phyloP scores from a whole-genome alignment of 2,329 filamentous ascomycete genomes.

The Cladophialophora immunda region DNA sequence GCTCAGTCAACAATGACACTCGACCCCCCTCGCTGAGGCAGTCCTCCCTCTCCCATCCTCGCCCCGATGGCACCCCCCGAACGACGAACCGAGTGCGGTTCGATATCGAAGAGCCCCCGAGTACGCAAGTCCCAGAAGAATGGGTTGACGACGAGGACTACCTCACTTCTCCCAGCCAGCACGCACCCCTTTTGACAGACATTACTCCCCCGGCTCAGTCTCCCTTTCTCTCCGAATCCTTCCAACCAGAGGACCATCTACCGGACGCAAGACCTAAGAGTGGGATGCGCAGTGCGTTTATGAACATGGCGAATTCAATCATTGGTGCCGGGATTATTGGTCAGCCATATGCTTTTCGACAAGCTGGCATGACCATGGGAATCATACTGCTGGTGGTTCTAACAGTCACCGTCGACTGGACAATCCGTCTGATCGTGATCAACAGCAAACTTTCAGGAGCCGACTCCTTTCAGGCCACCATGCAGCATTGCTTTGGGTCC shows the following conservation, averaged over 20 bases:
- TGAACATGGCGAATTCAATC: slow-evolving; percentile 99
- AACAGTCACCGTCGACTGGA: slow-evolving; percentile 94
- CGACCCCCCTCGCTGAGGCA: slow-evolving; percentile 45
- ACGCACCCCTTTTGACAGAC: slow-evolving; percentile 77
- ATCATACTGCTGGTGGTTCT: slow-evolving; percentile 78
- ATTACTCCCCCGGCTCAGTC: slow-evolving; percentile 80
- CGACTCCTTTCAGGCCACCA: slow-evolving; percentile 93
- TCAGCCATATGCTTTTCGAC: slow-evolving; percentile 94
- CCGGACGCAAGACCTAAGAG: slow-evolving; percentile 79
- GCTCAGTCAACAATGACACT: slow-evolving; percentile 26
- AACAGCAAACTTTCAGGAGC: slow-evolving; percentile 97
- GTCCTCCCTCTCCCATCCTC: slow-evolving; percentile 52
- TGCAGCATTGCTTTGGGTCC: slow-evolving; percentile 93
- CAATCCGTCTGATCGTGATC: slow-evolving; percentile 93
- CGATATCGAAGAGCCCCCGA: slow-evolving; percentile 53
- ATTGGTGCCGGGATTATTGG: slow-evolving; percentile 79
- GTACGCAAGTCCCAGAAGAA: slow-evolving; percentile 41
- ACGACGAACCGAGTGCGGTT: slow-evolving; percentile 80
- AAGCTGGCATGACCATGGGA: slow-evolving; percentile 86
- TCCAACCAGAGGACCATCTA: slow-evolving; percentile 66
- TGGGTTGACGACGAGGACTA: slow-evolving; percentile 67
- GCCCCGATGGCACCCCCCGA: slow-evolving; percentile 59
- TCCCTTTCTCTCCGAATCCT: slow-evolving; percentile 69
- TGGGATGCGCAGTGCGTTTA: slow-evolving; percentile 85
- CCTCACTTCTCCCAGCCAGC: slow-evolving; percentile 60